Conservation (phyloP, 2,329 filamentous ascomycete species). For the Xylariomycetidae sp. region DNA sequence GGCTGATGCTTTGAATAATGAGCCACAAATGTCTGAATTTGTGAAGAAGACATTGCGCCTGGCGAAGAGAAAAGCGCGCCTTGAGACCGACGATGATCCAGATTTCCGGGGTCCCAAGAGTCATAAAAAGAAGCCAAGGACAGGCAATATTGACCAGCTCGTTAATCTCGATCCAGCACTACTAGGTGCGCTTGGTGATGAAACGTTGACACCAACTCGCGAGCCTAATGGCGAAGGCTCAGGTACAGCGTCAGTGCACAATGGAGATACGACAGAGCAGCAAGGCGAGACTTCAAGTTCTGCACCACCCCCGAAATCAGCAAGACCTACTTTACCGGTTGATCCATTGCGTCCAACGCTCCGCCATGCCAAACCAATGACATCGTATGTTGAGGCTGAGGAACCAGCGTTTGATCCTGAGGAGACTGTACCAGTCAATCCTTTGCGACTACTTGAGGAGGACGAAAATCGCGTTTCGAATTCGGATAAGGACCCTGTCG, state of each 20-base stretch:
- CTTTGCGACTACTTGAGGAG: conserved; percentile 12
- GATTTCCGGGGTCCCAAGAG: conserved; percentile 44
- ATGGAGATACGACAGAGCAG: conserved; percentile 9
- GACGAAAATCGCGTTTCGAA: conserved; percentile 4
- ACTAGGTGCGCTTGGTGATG: conserved; percentile 29
- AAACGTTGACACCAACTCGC: conserved; percentile 16
- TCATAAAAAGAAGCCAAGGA: conserved; percentile 38
- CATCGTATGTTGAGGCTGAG: conserved; percentile 47
- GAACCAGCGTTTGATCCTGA: conserved; percentile 42
- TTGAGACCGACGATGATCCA: conserved; percentile 50
- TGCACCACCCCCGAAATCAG: conserved; percentile 11
- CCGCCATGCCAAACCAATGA: conserved; percentile 47
- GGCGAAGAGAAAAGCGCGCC: conserved; percentile 48
- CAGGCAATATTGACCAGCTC: conserved; percentile 30
- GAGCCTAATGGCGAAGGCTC: conserved; percentile 8
- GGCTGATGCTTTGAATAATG: conserved; percentile 36
- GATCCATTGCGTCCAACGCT: conserved; percentile 45
- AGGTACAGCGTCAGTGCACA: conserved; percentile 9
- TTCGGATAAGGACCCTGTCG: conserved; percentile 28
- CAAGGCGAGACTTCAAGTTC: conserved; percentile 10
- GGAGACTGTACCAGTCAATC: conserved; percentile 25
- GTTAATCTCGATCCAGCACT: conserved; percentile 52
- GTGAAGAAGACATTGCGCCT: conserved; percentile 51
- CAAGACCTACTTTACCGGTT: conserved; percentile 23
- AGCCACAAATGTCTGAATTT: conserved; percentile 48